A percentile compares a stretch with the other conserved stretches of the same genome.
Conservation (phyloP, 495 filamentous ascomycete genomes). For the Extremus antarcticus region DNA sequence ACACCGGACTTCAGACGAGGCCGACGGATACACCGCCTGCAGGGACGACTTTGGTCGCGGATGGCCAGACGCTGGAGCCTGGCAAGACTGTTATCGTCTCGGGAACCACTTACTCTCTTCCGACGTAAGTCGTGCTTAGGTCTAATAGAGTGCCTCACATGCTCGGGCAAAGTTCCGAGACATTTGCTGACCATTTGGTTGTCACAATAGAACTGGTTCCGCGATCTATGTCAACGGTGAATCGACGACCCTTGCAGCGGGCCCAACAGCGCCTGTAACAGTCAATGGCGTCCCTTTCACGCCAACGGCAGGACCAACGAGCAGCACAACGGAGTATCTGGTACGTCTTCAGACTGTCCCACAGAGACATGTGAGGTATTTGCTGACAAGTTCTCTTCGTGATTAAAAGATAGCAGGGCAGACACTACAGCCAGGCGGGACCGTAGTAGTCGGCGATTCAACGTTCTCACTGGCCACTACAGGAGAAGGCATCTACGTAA, state of each 20-base stretch:
- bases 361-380: too few species aligned
- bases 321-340: not conserved
- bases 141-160: too few species aligned
- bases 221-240: not conserved
- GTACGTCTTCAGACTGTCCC: too few species aligned
- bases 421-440: not conserved
- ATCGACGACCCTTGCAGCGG: not conserved
- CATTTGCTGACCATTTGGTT: too few species aligned
- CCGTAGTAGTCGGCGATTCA: not conserved
- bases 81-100: not conserved
- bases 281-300: not conserved
- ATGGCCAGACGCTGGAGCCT: not conserved
- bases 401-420: too few species aligned
- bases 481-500: not conserved
- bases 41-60: not conserved
- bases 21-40: not conserved
- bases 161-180: too few species aligned
- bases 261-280: not conserved
- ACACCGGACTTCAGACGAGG: not conserved
- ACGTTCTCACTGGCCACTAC: not conserved
- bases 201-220: too few species aligned
- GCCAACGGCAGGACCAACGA: not conserved
- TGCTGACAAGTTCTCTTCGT: too few species aligned
- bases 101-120: not conserved
- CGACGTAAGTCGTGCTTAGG: too few species aligned